These are phyloP conservation scores for Cinnamomum chago DNA, from an alignment of 164 flowering plant genomes.

Conservation along the genomic window DNA sequence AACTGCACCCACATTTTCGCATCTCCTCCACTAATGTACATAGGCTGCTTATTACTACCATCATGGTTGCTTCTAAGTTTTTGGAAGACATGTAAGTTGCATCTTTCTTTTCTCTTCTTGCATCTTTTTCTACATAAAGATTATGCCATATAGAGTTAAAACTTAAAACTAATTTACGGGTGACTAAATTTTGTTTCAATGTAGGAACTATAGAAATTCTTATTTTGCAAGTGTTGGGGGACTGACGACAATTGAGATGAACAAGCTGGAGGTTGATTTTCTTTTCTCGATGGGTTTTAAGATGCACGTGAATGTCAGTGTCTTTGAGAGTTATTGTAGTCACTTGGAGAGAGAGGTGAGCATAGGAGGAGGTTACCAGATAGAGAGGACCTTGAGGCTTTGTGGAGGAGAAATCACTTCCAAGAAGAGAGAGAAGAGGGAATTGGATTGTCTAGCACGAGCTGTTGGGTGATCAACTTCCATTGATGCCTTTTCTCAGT, in stretches of 20 bases:
- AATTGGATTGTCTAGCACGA: constrained; percentile 33
- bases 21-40: constrained; percentile 69
- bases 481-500: background rate
- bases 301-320: constrained; percentile 81
- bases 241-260: constrained; percentile 58
- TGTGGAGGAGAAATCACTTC: constrained; percentile 65
- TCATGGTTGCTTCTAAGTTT: constrained; percentile 93
- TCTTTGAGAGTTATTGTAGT: constrained; percentile 78
- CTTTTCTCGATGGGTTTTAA: constrained; percentile 79
- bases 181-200: background rate
- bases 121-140: no score
- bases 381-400: constrained; percentile 59
- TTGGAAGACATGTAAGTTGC: constrained; percentile 80
- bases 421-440: constrained; percentile 28
- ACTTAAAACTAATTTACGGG: background rate
- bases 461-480: constrained; percentile 22
- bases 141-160: background rate
- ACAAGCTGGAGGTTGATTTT: constrained; percentile 69
- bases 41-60: constrained; percentile 75
- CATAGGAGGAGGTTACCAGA: constrained; percentile 86
- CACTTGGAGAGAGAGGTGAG: constrained; percentile 94
- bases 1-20: constrained; percentile 54
- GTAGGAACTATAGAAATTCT: constrained; percentile 90
- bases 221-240: constrained; percentile 93
- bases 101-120: background rate